Evolutionary conservation across 192 early-diverging fungal genomes (phyloP), one percentile per base, ranked within the genome.

Genomic region (Mortierella antarctica): DNA sequence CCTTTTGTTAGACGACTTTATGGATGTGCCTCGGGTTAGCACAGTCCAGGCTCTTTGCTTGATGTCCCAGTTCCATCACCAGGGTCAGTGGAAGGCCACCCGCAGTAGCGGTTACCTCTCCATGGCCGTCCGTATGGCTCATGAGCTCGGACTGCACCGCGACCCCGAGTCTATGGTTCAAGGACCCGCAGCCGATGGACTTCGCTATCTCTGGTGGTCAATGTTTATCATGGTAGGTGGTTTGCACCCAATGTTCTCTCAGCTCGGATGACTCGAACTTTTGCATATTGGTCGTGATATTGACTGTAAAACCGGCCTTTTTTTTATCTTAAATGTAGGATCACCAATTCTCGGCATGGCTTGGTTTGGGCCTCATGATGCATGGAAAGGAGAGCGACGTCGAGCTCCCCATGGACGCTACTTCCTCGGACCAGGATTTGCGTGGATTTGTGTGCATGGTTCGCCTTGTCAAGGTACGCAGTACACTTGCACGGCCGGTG

Each of bases 111-210:
- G 71, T 31, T 85, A 82, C 59, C 70, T 71, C 51, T 82, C 78
- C 39, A 73, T 78, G 67, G 84, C 84, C 18, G 82, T 85, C 53
- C 72, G 74, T 13, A 85, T 85, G 84, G 84, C 84, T 15, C 84
- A 85, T 31, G 73, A 73, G 57, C 60, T 85, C 17, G 80, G 80
- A 31, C 74, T 85, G 21, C 59, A 85, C 58, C 73, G 80, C 17
- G 77, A 80, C 50, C 77, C 77, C 12, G 77, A 80, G 48, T 72
- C 44, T 55, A 73, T 80, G 13, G 65, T 65, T 47, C 62, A 45
- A 56, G 75, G 75, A 0, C 69, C 75, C 2, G 75, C 70, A 17
- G 77, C 70, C 1, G 77, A 80, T 53, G 70, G 63, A 11, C 77
- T 80, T n/a, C 64, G 77, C 13, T 80, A 57, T 61, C 60, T 80